Evolutionary conservation across 1,284 basidiomycete species (phyloP), one percentile per base, ranked within the genome.

Genomic region (Malassezia psittaci): DNA sequence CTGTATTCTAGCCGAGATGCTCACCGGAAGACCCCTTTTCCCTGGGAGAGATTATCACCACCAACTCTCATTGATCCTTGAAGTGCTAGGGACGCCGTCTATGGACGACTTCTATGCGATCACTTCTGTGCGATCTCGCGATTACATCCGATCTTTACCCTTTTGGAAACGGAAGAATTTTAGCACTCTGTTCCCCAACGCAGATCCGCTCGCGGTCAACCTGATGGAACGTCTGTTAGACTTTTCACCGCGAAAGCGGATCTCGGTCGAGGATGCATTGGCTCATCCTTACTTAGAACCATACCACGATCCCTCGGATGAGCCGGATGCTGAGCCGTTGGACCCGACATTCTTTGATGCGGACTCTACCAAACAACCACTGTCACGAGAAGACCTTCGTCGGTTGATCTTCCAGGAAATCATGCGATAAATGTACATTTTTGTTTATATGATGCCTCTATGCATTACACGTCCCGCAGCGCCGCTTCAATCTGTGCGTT

Each of bases 1-100:
- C 2, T 93, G 90, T 74, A 88, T 94, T 7, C 79, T 93, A 13
- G 90, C 90, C 0, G 90, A 94, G 76, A 93, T 94, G 89, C 64
- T 94, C 16, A 86, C 83, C 59, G 88, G 89, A 40, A 85, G 85
- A 68, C 87, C 90, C 0, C 78, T 94, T 48, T 94, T 94, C 77
- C 90, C 90, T 2, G 90, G 90, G 18, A 55, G 70, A 21, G 72
- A 74, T 60, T 74, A 73, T 47, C 78, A 78, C 54, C 77, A 79
- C 61, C 77, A 83, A 64, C 76, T 83, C 16, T 78, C 78, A 3
- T 72, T 82, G 38, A 83, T 82, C 63, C 76, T 83, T 55, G 81
- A 81, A 58, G 78, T 82, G 4, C 77, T 82, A 10, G 81, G 81
- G 15, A 82, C 81, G 9, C 81, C 81, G 2, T 78, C 78, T 2